Evolutionary conservation across 2,329 filamentous ascomycete species (phyloP).

Genomic region (Blastomyces parvus): DNA sequence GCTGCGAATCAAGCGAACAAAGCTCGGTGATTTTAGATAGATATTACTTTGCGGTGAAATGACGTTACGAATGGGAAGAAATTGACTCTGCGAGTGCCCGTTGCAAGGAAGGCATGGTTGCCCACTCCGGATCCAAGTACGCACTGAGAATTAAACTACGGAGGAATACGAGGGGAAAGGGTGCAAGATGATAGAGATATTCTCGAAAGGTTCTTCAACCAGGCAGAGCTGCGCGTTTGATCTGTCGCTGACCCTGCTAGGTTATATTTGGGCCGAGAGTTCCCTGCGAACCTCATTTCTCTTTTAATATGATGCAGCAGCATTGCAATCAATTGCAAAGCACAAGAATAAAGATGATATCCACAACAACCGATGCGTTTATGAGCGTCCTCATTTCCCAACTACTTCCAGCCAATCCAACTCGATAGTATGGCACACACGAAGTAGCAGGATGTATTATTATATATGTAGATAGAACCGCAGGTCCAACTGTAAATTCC

Average conservation of each 20-base stretch:
- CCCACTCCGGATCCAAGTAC: background rate
- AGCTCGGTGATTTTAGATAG: constrained; percentile 32
- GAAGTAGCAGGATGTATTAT: background rate
- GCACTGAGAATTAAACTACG: background rate
- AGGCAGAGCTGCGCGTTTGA: background rate
- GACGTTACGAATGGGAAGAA: constrained; percentile 10
- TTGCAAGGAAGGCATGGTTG: background rate
- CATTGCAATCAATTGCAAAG: too few relatives aligned
- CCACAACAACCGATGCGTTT: background rate
- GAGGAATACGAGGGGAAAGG: background rate
- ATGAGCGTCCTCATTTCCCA: background rate
- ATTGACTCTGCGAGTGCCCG: background rate
- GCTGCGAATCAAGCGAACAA: constrained; percentile 44
- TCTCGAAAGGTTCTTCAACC: background rate
- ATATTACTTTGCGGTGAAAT: constrained; percentile 10
- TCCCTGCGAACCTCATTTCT: background rate
- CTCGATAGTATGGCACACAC: background rate
- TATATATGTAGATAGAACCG: background rate
- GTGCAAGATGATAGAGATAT: background rate
- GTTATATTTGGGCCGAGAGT: background rate
- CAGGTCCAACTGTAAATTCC: background rate
- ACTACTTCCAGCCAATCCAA: background rate
- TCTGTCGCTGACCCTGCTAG: background rate
- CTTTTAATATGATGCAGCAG: background rate
- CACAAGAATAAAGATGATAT: too few relatives aligned